Conservation (phyloP, 2,329 filamentous ascomycete species). For the Clarireedia sp. region DNA sequence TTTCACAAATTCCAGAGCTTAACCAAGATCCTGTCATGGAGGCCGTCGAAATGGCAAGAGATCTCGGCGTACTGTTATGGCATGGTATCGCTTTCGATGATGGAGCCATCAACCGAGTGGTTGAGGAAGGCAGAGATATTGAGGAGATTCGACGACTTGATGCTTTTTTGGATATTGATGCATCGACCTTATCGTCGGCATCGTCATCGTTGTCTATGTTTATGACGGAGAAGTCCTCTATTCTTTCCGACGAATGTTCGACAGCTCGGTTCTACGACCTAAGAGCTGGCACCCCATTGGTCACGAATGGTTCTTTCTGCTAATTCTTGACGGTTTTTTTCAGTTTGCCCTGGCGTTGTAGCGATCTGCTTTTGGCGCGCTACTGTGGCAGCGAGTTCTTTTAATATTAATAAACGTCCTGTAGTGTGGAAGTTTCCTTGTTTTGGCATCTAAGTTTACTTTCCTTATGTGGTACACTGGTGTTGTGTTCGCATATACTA, state of each 20-base stretch:
- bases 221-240: background rate
- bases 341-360: no score
- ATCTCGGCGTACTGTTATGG: constrained; percentile 53
- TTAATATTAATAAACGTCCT: no score
- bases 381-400: no score
- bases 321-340: no score
- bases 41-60: constrained; percentile 37
- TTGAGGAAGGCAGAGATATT: constrained; percentile 42
- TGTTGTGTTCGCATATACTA: no score
- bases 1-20: constrained; percentile 31
- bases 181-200: background rate
- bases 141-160: constrained; percentile 47
- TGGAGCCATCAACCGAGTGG: constrained; percentile 49
- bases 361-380: no score
- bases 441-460: no score
- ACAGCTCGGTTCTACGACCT: no score
- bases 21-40: constrained; percentile 22
- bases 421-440: no score
- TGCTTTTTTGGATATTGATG: constrained; percentile 19
- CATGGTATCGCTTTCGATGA: constrained; percentile 56
- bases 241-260: background rate
- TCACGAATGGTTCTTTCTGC: no score
- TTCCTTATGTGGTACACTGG: no score
- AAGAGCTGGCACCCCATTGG: no score
- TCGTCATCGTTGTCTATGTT: background rate